Base-by-base conservation (phyloP, 495 filamentous ascomycete species). In the Talaromyces thailandensis region DNA sequence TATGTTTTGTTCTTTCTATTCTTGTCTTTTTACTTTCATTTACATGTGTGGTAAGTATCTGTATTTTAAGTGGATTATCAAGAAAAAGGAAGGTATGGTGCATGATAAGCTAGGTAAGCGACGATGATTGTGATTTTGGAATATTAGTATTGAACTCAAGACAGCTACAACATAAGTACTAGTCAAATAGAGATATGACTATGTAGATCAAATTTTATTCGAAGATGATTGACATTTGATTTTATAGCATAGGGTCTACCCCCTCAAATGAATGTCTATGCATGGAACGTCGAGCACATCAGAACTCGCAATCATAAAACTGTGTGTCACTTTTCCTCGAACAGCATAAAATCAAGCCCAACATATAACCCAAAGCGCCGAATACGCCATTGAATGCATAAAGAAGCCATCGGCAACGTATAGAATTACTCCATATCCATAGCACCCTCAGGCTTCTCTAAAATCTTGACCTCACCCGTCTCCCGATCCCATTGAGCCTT, bases 401-500 rank as follows among this genome's bases (percentile, higher is more conserved):
- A 14, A 28, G 4, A 25, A 53, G 21, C 66, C 66, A 66, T 63
- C 63, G 61, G 35, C 52, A 50, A 66, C 63, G 58, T 62, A 63
- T 62, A 56, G 64, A 50, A 67, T 66, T 73, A 67, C 28, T 79
- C 77, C 50, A 75, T 68, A 29, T 79, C 76, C 75, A 77, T 80
- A 7, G 64, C 72, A 37, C 66, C 70, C 62, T 71, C 65, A n/a
- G 64, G 56, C 58, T 71, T 67, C 64, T 76, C 73, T 59, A 78
- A 58, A 25, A 79, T 69, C 64, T 72, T 74, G 9, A 82, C 70
- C 64, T 79, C 69, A 14, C 73, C 75, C 11, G 68, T 74, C 51
- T 69, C 69, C 62, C 74, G 68, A 4, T 68, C 72, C 79, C 79
- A 84, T 62, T 71, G 79, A 65, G 91, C 92, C 72, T 89, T 78